These are phyloP conservation scores for Rhizophora apiculata DNA, from an alignment of 345 rosid species.

Conservation along the genomic window DNA sequence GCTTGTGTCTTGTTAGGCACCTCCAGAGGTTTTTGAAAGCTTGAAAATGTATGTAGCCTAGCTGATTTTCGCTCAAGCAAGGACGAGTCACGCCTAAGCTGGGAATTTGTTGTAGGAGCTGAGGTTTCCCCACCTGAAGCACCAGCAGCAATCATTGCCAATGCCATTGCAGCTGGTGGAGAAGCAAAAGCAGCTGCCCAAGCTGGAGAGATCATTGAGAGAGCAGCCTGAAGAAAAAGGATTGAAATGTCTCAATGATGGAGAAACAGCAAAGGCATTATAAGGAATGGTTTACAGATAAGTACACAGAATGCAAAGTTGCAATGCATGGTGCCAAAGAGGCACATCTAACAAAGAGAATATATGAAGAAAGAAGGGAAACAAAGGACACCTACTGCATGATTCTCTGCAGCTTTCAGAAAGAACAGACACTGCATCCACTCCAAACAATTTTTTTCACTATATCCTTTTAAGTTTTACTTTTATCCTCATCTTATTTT, in stretches of 20 bases:
- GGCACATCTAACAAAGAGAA: conserved; percentile 2
- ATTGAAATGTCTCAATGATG: not conserved
- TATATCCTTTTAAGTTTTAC: not conserved
- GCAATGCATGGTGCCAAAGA: not conserved
- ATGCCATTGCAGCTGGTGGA: conserved; percentile 99
- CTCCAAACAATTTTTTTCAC: not conserved
- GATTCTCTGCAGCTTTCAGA: not conserved
- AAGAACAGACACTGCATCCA: not conserved
- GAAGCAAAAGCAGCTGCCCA: conserved; percentile 99
- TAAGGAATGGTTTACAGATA: not conserved
- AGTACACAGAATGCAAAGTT: not conserved
- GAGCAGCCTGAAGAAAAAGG: conserved; percentile 64
- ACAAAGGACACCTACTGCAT: not conserved
- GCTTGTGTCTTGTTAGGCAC: conserved; percentile 51
- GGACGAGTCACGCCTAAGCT: conserved; percentile 78
- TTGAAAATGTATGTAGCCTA: conserved; percentile 78
- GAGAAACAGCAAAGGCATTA: not conserved
- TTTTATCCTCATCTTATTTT: not conserved
- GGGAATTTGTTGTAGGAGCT: conserved; percentile 55
- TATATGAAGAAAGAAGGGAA: not conserved
- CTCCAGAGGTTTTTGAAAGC: conserved; percentile 85
- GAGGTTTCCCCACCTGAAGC: conserved; percentile 88
- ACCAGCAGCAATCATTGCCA: conserved; percentile 99
- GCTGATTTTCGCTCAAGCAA: conserved; percentile 76
- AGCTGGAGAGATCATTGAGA: conserved; percentile 85